Evolutionary conservation across 768 basidiomycete genomes (phyloP).

Genomic region (Termitomyces sp.): DNA sequence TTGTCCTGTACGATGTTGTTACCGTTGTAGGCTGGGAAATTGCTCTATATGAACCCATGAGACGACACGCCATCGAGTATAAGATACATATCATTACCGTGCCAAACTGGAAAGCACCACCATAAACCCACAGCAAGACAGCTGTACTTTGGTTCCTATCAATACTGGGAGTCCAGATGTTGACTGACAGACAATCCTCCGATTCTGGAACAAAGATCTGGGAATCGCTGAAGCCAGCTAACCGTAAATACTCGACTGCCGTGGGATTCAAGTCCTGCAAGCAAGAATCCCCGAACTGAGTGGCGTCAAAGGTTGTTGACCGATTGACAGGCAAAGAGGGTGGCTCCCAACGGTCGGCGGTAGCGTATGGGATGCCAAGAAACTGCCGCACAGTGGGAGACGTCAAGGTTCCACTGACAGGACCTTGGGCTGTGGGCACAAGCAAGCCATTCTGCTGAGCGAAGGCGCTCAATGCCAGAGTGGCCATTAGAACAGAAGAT

Average conservation of each 20-base stretch:
- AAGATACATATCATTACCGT: conserved; percentile 19
- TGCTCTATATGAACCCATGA: conserved; percentile 18
- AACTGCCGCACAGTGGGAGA: conserved; percentile 28
- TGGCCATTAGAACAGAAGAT: not conserved
- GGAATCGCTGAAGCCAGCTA: conserved; percentile 17
- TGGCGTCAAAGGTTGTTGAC: conserved; percentile 18
- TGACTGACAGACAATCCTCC: conserved; percentile 34
- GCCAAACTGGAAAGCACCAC: conserved; percentile 32
- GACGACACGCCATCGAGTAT: not conserved
- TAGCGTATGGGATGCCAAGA: conserved; percentile 32
- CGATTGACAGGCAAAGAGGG: conserved; percentile 22
- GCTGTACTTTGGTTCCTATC: conserved; percentile 28
- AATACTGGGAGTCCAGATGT: conserved; percentile 33
- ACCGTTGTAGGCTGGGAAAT: conserved; percentile 24
- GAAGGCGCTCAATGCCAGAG: not conserved
- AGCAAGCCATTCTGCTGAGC: conserved; percentile 13
- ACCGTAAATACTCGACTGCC: conserved; percentile 18
- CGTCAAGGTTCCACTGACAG: conserved; percentile 23
- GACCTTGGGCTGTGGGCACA: conserved; percentile 27
- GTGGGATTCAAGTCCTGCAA: conserved; percentile 19
- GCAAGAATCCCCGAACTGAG: conserved; percentile 28
- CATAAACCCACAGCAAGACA: conserved; percentile 35
- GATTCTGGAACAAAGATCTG: conserved; percentile 22
- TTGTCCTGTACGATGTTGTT: conserved; percentile 27
- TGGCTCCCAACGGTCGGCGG: conserved; percentile 29